Evolutionary conservation across 2,329 filamentous ascomycete genomes (phyloP), one percentile per base, ranked within the genome.

Genomic region (Bipolaris victoriae): DNA sequence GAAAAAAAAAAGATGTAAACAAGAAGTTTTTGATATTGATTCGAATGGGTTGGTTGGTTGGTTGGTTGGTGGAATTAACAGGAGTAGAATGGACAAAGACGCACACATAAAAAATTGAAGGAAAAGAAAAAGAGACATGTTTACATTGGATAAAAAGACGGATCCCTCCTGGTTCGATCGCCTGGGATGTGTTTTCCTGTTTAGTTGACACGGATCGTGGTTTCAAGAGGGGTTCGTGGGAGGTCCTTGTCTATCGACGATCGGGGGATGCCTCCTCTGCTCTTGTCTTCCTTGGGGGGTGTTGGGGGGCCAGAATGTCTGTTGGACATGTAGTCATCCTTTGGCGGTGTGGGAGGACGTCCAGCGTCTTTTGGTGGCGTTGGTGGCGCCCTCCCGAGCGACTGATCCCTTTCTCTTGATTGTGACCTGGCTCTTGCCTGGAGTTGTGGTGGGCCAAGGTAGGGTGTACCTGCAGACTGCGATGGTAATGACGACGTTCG

Each of bases 301-400:
- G 77, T 79, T 0, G 76, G 77, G 26, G 76, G 76, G 7, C 73
- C 71, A 13, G 68, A 67, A 52, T 73, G 63, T 13, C 69, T 55
- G 37, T 67, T 64, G 26, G 52, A 54, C 24, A 54, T 61, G 48
- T 69, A 73, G 1, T 61, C 55, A 43, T 77, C 73, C 55, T 78
- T 77, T n/a, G 76, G 72, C 15, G 75, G 76, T 15, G 74, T 78
- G 2, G 74, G 72, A 24, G 73, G 73, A 47, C 74, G 60, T 9
- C 68, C 66, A 13, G 66, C 69, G 49, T 77, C 75, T 55, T 80
- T 81, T 0, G 79, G 79, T 11, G 79, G 79, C n/a, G 79, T 81
- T 2, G 78, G 77, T 26, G 79, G 79, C 31, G 77, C 77, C 37
- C 69, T 67, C 18, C 70, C 67, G 37, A 69, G 70, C 16, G 68